Evolutionary conservation across 1,139 yeast genomes (phyloP).

Genomic region (Zhuliangozyma parablackwelliae): DNA sequence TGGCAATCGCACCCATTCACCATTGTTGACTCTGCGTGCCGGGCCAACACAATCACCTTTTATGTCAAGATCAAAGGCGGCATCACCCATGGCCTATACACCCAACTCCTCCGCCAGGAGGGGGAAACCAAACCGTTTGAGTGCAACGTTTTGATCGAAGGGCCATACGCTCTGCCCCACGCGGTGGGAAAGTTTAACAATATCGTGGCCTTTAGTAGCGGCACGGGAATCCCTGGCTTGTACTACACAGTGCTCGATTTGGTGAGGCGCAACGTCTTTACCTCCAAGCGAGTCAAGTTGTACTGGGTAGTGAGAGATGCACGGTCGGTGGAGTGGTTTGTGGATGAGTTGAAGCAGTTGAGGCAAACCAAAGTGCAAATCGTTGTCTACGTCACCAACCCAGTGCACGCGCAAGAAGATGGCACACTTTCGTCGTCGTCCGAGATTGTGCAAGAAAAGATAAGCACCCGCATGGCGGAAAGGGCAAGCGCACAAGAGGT

Average conservation of each 20-base stretch:
- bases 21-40: conserved; percentile 33
- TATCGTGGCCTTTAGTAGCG: conserved; percentile 24
- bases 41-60: conserved; percentile 26
- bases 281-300: conserved; percentile 25
- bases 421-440: not conserved
- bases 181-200: conserved; percentile 18
- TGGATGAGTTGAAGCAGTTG: conserved; percentile 19
- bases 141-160: conserved; percentile 20
- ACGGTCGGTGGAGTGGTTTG: conserved; percentile 28
- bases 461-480: not conserved
- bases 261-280: conserved; percentile 6
- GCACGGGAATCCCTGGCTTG: conserved; percentile 30
- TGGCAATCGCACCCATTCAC: conserved; percentile 62
- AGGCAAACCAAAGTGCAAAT: conserved; percentile 31
- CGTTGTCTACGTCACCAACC: conserved; percentile 27
- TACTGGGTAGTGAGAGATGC: conserved; percentile 49
- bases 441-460: not conserved
- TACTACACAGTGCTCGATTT: conserved; percentile 28
- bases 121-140: too few species aligned
- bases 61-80: conserved; percentile 44
- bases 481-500: not conserved
- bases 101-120: conserved; percentile 14
- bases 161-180: conserved; percentile 22
- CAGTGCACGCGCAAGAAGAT: not conserved
- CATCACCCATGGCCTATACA: conserved; percentile 34